Percentiles rank a stretch among this genome's conserved stretches.
These are phyloP conservation scores for Diutina sp. DNA, from an alignment of 1,139 yeast species.

Conservation along the genomic window DNA sequence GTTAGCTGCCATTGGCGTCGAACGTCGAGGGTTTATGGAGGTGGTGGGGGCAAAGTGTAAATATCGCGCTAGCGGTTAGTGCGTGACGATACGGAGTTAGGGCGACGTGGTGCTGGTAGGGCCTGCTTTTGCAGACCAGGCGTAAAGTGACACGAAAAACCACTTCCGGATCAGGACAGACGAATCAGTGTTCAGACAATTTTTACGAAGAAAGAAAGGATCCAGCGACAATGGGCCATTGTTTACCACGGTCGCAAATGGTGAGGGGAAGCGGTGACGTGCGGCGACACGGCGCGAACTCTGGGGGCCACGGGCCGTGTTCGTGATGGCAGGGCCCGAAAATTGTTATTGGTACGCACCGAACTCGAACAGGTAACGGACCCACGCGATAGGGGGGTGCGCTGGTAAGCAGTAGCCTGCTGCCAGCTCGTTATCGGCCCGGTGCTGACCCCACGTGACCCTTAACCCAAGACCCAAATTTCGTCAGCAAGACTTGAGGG, in stretches of 20 bases:
- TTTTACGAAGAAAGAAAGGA: not conserved
- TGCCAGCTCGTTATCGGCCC: too few species aligned
- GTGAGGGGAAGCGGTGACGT: not conserved
- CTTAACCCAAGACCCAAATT: too few species aligned
- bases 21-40: not conserved
- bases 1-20: not conserved
- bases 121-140: too few species aligned
- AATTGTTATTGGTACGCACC: not conserved
- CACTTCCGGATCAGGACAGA: not conserved
- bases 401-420: too few species aligned
- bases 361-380: not conserved
- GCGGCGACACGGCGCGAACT: not conserved
- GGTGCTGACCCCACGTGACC: too few species aligned
- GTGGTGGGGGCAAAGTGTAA: not conserved
- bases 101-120: not conserved
- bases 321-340: too few species aligned
- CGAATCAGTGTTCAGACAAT: not conserved
- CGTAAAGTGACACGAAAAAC: too few species aligned
- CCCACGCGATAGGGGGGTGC: too few species aligned
- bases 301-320: too few species aligned
- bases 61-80: not conserved
- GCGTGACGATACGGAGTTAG: not conserved
- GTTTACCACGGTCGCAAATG: not conserved
- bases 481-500: too few species aligned
- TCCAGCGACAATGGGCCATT: not conserved